A percentile compares a stretch with the other conserved stretches of the same genome.
phyloP scores from a whole-genome alignment of 2,329 filamentous ascomycete species.

The Dryadomyces quercivorus region DNA sequence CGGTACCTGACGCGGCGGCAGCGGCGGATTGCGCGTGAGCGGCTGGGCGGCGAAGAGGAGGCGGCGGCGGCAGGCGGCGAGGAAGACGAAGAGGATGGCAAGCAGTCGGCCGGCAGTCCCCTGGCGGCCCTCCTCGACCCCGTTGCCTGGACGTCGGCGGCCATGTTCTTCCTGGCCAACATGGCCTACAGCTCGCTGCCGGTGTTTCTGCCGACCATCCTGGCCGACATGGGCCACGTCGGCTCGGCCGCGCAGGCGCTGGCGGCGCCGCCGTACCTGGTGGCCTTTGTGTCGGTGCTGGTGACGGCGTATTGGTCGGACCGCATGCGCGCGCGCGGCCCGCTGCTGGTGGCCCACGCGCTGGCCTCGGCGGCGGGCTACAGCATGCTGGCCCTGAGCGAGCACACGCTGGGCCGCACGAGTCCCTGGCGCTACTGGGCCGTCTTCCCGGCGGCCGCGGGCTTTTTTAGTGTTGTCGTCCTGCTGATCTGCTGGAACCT shows the following conservation, averaged over 20 bases:
- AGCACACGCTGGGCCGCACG: slow-evolving; percentile 20
- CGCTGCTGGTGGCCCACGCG: slow-evolving; percentile 57
- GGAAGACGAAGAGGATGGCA: slow-evolving; percentile 3
- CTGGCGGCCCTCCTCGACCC: slow-evolving; percentile 50
- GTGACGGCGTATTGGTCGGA: slow-evolving; percentile 64
- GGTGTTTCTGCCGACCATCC: slow-evolving; percentile 74
- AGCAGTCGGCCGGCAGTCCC: background rate
- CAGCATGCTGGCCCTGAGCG: slow-evolving; percentile 46
- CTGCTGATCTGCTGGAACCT: slow-evolving; percentile 80
- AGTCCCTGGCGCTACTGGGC: slow-evolving; percentile 53
- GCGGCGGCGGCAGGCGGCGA: slow-evolving; percentile 17
- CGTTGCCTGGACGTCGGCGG: slow-evolving; percentile 60
- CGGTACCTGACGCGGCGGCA: slow-evolving; percentile 50
- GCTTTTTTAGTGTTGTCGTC: slow-evolving; percentile 76
- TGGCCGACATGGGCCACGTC: slow-evolving; percentile 63
- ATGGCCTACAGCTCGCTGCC: slow-evolving; percentile 81
- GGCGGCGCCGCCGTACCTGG: slow-evolving; percentile 68
- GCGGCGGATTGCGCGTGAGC: slow-evolving; percentile 56
- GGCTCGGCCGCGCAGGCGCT: slow-evolving; percentile 60
- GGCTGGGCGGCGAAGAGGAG: slow-evolving; percentile 42
- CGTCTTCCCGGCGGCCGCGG: slow-evolving; percentile 65
- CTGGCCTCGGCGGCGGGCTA: slow-evolving; percentile 50
- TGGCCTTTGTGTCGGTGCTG: slow-evolving; percentile 61
- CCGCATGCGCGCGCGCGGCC: slow-evolving; percentile 45
- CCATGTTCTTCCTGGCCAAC: slow-evolving; percentile 81